Conservation (phyloP, 139 green algal species). For the Chlorella sp. region DNA sequence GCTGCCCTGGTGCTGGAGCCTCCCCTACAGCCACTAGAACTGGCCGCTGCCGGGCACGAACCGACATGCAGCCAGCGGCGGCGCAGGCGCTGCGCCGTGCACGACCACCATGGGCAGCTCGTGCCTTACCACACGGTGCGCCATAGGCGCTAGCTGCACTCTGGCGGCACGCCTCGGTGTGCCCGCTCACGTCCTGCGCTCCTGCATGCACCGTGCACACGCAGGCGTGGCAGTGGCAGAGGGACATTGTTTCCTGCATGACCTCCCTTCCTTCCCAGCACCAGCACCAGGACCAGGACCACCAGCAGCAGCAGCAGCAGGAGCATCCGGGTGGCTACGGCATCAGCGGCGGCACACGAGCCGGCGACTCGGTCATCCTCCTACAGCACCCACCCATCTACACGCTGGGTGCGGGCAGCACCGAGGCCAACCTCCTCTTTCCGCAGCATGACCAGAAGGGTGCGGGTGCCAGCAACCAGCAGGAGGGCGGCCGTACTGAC, state of each 20-base stretch:
- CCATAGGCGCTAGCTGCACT: background rate
- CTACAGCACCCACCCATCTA: conserved; percentile 77
- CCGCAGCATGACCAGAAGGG: too few species aligned
- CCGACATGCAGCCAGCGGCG: too few species aligned
- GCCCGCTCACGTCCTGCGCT: background rate
- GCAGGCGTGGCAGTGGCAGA: conserved; percentile 10
- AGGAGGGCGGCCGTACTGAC: too few species aligned
- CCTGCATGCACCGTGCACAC: background rate
- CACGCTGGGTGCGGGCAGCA: conserved; percentile 79
- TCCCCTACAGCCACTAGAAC: too few species aligned
- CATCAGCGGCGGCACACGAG: background rate
- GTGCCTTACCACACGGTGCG: conserved; percentile 19
- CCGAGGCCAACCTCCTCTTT: conserved; percentile 36
- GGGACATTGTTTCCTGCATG: background rate
- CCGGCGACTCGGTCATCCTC: conserved; percentile 10
- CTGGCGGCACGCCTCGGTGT: too few species aligned
- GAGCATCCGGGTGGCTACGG: background rate
- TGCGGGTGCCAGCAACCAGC: conserved; percentile 11
- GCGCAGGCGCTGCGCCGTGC: conserved; percentile 2
- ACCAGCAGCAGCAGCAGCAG: background rate
- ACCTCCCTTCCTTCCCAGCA: too few species aligned
- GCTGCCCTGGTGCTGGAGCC: too few species aligned
- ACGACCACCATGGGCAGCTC: conserved; percentile 13
- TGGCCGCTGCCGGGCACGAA: too few species aligned
- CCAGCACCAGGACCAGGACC: background rate